Conservation (phyloP, 1,284 basidiomycete genomes). For the Rhodofomes roseus region DNA sequence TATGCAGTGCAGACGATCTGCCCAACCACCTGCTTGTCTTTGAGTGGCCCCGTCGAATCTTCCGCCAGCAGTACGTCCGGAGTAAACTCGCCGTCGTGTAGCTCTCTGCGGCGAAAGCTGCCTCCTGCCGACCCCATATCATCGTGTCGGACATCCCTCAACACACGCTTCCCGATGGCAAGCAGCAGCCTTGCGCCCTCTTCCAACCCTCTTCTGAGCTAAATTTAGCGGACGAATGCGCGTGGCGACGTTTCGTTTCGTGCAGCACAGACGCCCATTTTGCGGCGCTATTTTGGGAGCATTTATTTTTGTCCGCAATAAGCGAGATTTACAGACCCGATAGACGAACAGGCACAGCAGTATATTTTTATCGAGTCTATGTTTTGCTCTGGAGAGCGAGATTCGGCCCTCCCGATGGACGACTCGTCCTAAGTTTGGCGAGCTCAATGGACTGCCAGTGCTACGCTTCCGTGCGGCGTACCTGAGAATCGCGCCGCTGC, state of each 20-base stretch:
- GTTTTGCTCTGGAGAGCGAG: not conserved
- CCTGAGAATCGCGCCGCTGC: not conserved
- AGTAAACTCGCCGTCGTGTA: not conserved
- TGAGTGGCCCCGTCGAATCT: not conserved
- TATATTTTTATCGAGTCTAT: not conserved
- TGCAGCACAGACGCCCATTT: not conserved
- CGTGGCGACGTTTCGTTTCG: not conserved
- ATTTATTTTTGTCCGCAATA: not conserved
- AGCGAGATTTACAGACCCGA: not conserved
- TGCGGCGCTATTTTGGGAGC: not conserved
- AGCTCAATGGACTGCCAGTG: not conserved
- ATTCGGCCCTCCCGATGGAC: not conserved
- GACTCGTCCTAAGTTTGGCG: not conserved
- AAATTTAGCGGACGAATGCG: not conserved
- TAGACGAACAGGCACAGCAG: not conserved
- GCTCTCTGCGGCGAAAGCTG: not conserved
- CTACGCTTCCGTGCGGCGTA: not conserved
- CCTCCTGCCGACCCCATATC: not conserved
- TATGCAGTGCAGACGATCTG: conserved; percentile 1
- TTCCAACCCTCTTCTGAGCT: not conserved
- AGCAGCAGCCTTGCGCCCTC: no score
- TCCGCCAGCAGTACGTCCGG: not conserved
- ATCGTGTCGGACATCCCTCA: not conserved
- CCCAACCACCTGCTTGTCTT: not conserved
- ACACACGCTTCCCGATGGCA: no score